Base-by-base conservation (phyloP, 805 yeast genomes). In the Lipomyces orientalis region DNA sequence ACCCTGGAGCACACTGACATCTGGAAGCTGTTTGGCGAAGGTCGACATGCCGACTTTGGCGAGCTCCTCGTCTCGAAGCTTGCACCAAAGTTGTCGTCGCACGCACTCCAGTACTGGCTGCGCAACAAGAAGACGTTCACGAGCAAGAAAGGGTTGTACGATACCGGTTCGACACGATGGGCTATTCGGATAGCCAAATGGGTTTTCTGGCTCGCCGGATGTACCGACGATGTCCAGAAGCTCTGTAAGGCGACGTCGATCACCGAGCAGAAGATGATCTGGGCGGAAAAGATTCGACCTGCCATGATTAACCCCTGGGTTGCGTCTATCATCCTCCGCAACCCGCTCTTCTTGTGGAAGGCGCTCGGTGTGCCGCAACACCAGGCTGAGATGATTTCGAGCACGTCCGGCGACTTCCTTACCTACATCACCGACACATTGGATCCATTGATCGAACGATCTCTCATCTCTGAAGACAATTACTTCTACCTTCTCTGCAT, bases 291-390 rank as follows among this genome's bases (percentile, higher is more conserved):
- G 58, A 83, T 90, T 64, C 86, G 87, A 70, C 95, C 95, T 4
- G 85, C 89, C 3, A 81, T 91, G 59, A 86, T 90, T 79, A 89
- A 88, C 74, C 90, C 91, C 25, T 72, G 89, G 61, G 88, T 90
- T 64, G 87, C 90, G 19, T 85, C 86, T 61, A 74, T 89, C 35
- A 80, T 91, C 61, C 84, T 91, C 54, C 93, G 93, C n/a, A 91
- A 90, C 77, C 93, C 94, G 25, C 77, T 90, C n/a, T 90, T 90
- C 76, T 81, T 91, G 66, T 90, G 97, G 97, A 90, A 89, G 76
- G 96, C 96, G 0, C 82, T 91, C 31, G 96, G 97, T n/a, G 97
- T 90, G 58, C 97, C 96, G 5, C 86, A 88, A 7, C 90, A 91
- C 75, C 97, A 90, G 80, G 93, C 95, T 5, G 81, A 86, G 35